Evolutionary conservation across 768 basidiomycete species (phyloP).

Genomic region (Sporobolomyces pararoseus): DNA sequence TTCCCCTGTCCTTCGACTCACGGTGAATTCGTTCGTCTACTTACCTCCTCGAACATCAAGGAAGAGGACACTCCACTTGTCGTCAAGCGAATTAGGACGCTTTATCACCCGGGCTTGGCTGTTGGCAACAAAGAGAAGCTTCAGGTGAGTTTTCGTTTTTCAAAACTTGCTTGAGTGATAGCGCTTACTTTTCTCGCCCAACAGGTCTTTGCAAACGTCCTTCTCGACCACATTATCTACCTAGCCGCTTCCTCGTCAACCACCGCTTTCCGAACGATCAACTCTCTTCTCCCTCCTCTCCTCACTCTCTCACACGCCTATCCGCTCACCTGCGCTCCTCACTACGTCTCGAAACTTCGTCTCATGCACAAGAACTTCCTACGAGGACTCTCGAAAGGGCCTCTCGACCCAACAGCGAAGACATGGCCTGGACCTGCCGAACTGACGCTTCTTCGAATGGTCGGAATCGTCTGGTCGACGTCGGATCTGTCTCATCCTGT

Average conservation of each 20-base stretch:
- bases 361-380: conserved; percentile 93
- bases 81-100: conserved; percentile 79
- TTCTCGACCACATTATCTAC: conserved; percentile 84
- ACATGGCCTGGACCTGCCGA: conserved; percentile 88
- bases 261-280: conserved; percentile 62
- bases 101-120: conserved; percentile 88
- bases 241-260: conserved; percentile 60
- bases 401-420: conserved; percentile 60
- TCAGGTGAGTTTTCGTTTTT: conserved; percentile 63
- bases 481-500: conserved; percentile 91
- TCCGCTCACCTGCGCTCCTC: conserved; percentile 70
- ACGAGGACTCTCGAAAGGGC: conserved; percentile 69
- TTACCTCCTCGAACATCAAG: conserved; percentile 59
- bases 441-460: conserved; percentile 70
- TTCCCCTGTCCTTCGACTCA: conserved; percentile 83
- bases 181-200: not conserved
- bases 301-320: conserved; percentile 72
- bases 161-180: not conserved
- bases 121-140: conserved; percentile 87
- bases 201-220: conserved; percentile 68
- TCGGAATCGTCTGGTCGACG: conserved; percentile 83
- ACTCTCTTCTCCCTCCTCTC: conserved; percentile 70
- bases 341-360: conserved; percentile 73
- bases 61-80: conserved; percentile 73
- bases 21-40: conserved; percentile 80